Base-by-base conservation (phyloP, 768 basidiomycete genomes). In the Suillus lakei region DNA sequence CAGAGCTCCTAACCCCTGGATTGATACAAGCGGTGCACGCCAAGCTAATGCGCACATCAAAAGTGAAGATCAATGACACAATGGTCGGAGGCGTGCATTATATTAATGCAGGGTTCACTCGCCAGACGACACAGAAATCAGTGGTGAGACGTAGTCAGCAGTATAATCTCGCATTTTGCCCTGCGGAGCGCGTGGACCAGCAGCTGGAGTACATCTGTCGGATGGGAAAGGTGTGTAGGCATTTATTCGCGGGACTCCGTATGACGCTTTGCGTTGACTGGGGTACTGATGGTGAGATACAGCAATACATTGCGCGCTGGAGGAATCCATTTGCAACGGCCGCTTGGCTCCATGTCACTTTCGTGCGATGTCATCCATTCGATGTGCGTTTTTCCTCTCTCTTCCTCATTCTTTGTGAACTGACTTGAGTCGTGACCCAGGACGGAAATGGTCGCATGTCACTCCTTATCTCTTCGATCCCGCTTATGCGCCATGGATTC, bases 251-350 rank as follows among this genome's bases (percentile, higher is more conserved):
- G 6, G 41, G 16, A 39, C 58, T 61, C 26, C 13, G n/a, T 28
- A 36, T 39, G 15, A 36, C n/a, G 53, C 18, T 38, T 32, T 28
- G n/a, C 18, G 30, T 6, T 18, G 30, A 13, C 53, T 54, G 21
- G 30, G 44, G 48, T 38, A 7, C 15, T 51, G 30, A 46, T 44
- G 6, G 28, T 43, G 62, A 21, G 30, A 43, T 13, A 32, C 18
- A 79, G 77, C 78, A 79, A 78, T 79, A 77, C 62, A 75, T 78
- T 53, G 76, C 75, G 4, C 71, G 74, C 44, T 79, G 77, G 78
- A 71, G 78, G 21, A 78, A 79, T 62, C 77, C 77, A 12, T 79
- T 78, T 56, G 77, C 78, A 16, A 77, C 78, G 2, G 76, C 78
- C 13, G 75, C 77, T 9, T 78, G 77, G 77, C 62, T 78, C 13